Evolutionary conservation across 2,329 filamentous ascomycete species (phyloP).

Genomic region (Sordariomycetes sp.): DNA sequence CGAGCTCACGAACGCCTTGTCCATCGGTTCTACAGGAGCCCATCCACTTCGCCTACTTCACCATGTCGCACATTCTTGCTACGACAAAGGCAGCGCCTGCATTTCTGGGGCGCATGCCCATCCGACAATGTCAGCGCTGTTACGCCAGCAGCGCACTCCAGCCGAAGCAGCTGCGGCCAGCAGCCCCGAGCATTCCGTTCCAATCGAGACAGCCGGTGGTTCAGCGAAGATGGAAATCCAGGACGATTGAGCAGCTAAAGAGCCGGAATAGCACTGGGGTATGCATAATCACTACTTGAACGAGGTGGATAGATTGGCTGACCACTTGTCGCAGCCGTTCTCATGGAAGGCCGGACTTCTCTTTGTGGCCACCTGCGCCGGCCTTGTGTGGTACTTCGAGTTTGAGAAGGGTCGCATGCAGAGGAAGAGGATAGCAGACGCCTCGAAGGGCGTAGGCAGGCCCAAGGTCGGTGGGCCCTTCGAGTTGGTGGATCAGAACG

Average conservation of each 20-base stretch:
- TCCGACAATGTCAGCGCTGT: conserved; percentile 31
- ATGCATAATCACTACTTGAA: conserved; percentile 18
- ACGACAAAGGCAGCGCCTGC: conserved; percentile 25
- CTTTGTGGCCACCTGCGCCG: conserved; percentile 70
- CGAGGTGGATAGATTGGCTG: conserved; percentile 4
- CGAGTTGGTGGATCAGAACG: conserved; percentile 71
- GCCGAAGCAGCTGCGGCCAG: conserved; percentile 24
- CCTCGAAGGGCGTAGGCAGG: conserved; percentile 83
- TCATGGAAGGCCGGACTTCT: conserved; percentile 84
- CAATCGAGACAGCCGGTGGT: conserved; percentile 23
- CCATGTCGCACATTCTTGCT: conserved; percentile 29
- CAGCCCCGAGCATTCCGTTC: conserved; percentile 17
- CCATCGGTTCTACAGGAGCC: no score
- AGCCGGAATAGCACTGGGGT: conserved; percentile 48
- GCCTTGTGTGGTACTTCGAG: conserved; percentile 84
- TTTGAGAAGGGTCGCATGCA: conserved; percentile 88
- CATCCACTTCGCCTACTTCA: no score
- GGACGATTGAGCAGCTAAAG: conserved; percentile 51
- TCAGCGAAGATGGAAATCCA: conserved; percentile 32
- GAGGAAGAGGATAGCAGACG: conserved; percentile 78
- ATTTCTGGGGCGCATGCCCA: conserved; percentile 18
- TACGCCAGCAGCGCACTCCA: conserved; percentile 25
- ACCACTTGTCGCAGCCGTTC: conserved; percentile 65
- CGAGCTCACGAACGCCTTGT: no score
- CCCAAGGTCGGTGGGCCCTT: conserved; percentile 92